Evolutionary conservation across 192 early-diverging fungal genomes (phyloP), one percentile per base, ranked within the genome.

Genomic region (Coemansia furcata): DNA sequence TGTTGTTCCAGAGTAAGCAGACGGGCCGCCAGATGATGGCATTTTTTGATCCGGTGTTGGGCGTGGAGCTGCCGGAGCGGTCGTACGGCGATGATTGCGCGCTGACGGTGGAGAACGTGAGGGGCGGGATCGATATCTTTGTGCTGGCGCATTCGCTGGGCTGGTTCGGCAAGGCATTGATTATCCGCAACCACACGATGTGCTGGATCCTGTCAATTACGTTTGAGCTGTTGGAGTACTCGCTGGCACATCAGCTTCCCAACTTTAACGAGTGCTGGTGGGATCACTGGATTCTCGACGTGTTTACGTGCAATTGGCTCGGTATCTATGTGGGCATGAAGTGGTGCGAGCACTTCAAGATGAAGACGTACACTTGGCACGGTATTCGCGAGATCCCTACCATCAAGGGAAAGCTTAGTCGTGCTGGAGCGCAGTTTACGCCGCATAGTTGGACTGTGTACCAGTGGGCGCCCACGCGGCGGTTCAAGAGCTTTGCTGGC

Each of bases 191-290:
- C 79, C 90, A 92, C 75, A 95, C 91, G 66, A 91, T 97, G 76
- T 96, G 95, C 79, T 98, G 96, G 96, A 94, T 98, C 50, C 72
- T 97, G 59, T 95, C 94, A 0, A 74, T 98, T 54, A 88, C 94
- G 76, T 98, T 98, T 82, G 96, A 98, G 78, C 82, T 97, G 32
- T 88, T 93, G 86, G 96, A 98, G 71, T 98, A 98, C 80, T 92
- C 94, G 57, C 84, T 98, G 47, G 86, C 90, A 64, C 95, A 98
- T 80, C 96, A 97, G 74, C 85, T 98, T 72, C 91, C 92, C 59
- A 98, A 98, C 79, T 98, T 98, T 85, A 91, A 92, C 62, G 96
- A 98, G 85, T 98, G 96, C 75, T 98, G 95, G 95, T 98, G 95
- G 95, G 94, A 98, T 85, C 94, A 98, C 78, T 98, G 95, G 95